Percentiles rank a stretch among this genome's conserved stretches.
phyloP scores from a whole-genome alignment of 2,329 filamentous ascomycete genomes.

The Alternaria arbusti region DNA sequence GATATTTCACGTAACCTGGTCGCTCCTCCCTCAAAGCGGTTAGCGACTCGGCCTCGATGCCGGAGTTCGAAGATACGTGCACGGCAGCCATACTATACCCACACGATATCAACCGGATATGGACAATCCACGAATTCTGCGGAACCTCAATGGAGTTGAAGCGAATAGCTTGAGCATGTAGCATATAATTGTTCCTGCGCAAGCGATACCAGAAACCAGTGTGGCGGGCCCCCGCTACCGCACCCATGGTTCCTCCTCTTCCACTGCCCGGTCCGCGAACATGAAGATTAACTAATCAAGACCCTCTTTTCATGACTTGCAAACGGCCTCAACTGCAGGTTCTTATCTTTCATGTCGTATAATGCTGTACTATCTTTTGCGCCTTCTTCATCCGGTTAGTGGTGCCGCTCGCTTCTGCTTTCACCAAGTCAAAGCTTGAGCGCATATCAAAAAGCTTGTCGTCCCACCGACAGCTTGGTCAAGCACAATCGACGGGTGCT shows the following conservation, averaged over 20 bases:
- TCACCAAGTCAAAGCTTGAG: conserved; percentile 2
- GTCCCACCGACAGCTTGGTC: background rate
- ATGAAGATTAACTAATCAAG: background rate
- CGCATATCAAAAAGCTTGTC: conserved; percentile 4
- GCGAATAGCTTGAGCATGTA: background rate
- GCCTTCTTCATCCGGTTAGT: conserved; percentile 7
- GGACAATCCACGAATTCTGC: background rate
- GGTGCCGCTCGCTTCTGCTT: background rate
- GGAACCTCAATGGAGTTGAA: background rate
- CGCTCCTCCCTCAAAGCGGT: background rate
- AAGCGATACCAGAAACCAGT: background rate
- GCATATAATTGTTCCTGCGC: background rate
- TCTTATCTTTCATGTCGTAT: background rate
- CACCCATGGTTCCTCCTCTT: background rate
- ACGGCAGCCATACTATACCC: background rate
- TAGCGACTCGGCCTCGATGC: background rate
- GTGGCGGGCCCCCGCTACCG: background rate
- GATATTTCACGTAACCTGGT: background rate
- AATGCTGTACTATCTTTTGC: background rate
- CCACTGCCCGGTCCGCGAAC: background rate
- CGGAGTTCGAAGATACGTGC: background rate
- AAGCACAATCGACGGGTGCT: background rate
- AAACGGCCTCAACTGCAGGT: background rate
- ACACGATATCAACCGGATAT: background rate
- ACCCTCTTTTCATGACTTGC: background rate